Percentiles rank a stretch among this genome's conserved stretches.
These are phyloP conservation scores for Lachnellula arida DNA, from an alignment of 2,329 filamentous ascomycete species.

Conservation along the genomic window DNA sequence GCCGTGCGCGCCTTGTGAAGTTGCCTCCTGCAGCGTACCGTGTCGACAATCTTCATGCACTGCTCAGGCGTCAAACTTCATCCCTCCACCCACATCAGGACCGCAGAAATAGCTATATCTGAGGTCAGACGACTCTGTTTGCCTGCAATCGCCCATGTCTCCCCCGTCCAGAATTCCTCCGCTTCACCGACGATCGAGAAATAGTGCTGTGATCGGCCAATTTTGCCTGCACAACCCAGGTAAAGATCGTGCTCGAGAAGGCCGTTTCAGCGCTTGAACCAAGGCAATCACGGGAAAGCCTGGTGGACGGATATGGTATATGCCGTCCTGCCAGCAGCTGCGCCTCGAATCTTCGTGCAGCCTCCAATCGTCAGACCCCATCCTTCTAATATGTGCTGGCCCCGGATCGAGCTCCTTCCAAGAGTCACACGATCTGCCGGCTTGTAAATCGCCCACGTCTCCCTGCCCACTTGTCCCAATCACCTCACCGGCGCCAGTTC, in stretches of 20 bases:
- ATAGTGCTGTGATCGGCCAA: conserved; percentile 16
- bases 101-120: too few relatives aligned
- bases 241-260: conserved; percentile 21
- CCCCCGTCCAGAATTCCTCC: conserved; percentile 14
- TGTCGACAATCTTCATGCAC: too few relatives aligned
- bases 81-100: too few relatives aligned
- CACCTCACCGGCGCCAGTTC: conserved; percentile 17
- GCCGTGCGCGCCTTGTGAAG: too few relatives aligned
- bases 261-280: conserved; percentile 9
- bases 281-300: too few relatives aligned
- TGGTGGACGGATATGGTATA: too few relatives aligned
- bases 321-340: conserved; percentile 9
- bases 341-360: conserved; percentile 8
- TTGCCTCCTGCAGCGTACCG: too few relatives aligned
- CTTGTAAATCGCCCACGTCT: too few relatives aligned
- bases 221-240: too few relatives aligned
- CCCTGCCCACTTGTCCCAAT: conserved; percentile 11
- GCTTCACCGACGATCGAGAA: conserved; percentile 23
- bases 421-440: conserved; percentile 11
- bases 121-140: too few relatives aligned
- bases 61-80: too few relatives aligned
- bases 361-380: conserved; percentile 11
- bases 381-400: conserved; percentile 16
- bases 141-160: too few relatives aligned
- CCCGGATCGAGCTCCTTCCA: conserved; percentile 10